Base-by-base conservation (phyloP, 2,329 filamentous ascomycete genomes). In the Fusarium zealandicum region DNA sequence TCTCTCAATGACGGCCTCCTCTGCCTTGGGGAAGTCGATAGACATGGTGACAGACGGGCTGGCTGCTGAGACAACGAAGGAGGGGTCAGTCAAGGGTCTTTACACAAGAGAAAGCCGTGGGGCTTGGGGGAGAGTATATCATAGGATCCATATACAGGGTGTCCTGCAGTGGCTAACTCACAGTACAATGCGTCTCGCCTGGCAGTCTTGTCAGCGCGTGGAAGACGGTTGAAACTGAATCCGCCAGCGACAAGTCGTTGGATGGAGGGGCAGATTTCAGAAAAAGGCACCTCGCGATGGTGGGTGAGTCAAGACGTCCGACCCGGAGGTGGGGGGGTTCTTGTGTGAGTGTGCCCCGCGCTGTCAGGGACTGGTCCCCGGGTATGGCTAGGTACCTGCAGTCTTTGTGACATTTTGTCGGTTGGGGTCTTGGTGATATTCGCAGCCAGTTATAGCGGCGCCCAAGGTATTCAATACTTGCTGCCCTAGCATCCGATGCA, bases 1-100 rank as follows among this genome's bases (percentile, higher is more conserved):
- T 78, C 86, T 84, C 72, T 88, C 80, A 74, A 98, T 87, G 74
- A 93, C 84, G 60, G 80, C 84, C 79, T 96, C 90, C 82, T 98
- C 93, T 76, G 95, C 90, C 75, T 90, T 89, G 51, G 93, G 90
- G 75, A 98, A 98, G 77, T 93, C 86, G 79, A 98, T 93, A 71
- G 89, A 91, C 89, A 93, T 92, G 64, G 59, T 73, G 64, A 64
- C 58, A 60, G 47, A 37, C 53, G 43, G 33, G 47, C 51, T 48
- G 48, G 38, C 59, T 63, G 20, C 27, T 45, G 33, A 37, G 20
- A 33, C 18, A 46, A 35, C 12, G 35, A 40, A 9, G 16, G 48
- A 54, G 42, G 39, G 49, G 49, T 63, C 36, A 63, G 45, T 51
- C 41, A 42, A 43, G 51, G 12, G 28, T 28, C n/a, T 57, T 37